A percentile compares a stretch with the other conserved stretches of the same genome.
These are phyloP conservation scores for Gremmenia infestans DNA, from an alignment of 2,329 filamentous ascomycete species.

Conservation along the genomic window DNA sequence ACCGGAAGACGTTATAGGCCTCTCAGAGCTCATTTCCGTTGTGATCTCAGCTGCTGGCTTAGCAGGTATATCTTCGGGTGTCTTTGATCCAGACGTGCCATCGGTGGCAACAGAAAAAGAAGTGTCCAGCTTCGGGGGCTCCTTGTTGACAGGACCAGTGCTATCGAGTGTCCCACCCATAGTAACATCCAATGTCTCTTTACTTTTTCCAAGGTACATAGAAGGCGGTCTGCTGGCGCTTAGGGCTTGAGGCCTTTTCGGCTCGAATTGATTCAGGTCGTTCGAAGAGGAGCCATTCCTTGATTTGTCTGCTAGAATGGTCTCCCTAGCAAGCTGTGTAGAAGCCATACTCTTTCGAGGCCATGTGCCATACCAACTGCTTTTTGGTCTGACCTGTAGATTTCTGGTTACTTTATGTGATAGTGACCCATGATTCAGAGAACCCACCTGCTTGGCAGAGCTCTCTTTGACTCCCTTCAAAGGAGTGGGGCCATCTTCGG, in stretches of 20 bases:
- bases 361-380: conserved; percentile 60
- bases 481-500: conserved; percentile 10
- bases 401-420: conserved; percentile 1
- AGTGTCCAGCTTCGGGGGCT: conserved; percentile 2
- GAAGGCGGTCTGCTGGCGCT: conserved; percentile 25
- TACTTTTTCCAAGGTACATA: conserved; percentile 31
- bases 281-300: conserved; percentile 22
- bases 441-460: conserved; percentile 11
- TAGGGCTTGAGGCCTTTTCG: conserved; percentile 18
- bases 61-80: conserved; percentile 1
- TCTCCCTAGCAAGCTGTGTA: conserved; percentile 56
- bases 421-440: background rate
- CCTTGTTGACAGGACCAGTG: background rate
- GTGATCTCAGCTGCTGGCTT: background rate
- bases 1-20: conserved; percentile 36
- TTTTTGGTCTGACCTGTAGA: conserved; percentile 23
- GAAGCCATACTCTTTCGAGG: conserved; percentile 55
- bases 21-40: conserved; percentile 5
- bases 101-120: background rate
- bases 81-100: conserved; percentile 1
- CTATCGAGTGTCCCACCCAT: conserved; percentile 22
- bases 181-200: conserved; percentile 30
- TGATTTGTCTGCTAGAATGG: conserved; percentile 47
- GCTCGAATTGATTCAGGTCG: conserved; percentile 27
- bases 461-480: conserved; percentile 11